Conservation (phyloP, 2,329 filamentous ascomycete species). For the Penicillium digitatum region DNA sequence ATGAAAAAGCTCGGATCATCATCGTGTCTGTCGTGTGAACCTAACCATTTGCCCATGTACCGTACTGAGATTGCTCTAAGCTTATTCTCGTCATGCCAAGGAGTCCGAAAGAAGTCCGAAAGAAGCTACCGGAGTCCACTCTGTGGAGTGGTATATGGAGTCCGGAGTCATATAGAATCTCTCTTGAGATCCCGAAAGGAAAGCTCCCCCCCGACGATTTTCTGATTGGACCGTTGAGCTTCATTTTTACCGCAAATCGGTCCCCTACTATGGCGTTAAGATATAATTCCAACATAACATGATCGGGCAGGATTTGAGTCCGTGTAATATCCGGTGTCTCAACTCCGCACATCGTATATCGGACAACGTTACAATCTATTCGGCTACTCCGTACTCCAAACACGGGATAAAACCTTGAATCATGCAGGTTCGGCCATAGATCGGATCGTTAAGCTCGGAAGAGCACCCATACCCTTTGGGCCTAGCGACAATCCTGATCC, state of each 20-base stretch:
- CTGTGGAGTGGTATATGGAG: neutral
- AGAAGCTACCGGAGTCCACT: neutral
- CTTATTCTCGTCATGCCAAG: neutral
- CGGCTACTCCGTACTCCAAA: too few species aligned
- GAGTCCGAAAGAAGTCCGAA: neutral
- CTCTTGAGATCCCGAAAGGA: neutral
- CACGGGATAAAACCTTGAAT: too few species aligned
- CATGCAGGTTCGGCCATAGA: too few species aligned
- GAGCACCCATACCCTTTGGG: too few species aligned
- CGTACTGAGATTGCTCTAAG: neutral
- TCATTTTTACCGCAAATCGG: neutral
- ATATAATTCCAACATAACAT: neutral
- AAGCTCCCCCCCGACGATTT: neutral
- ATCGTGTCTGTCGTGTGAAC: neutral
- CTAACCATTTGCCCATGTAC: neutral
- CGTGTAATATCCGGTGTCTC: neutral
- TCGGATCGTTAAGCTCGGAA: too few species aligned
- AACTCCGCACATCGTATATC: neutral
- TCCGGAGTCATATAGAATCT: neutral
- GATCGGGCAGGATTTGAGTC: neutral
- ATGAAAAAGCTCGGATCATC: constrained; percentile 1
- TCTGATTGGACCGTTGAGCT: neutral
- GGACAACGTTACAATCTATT: too few species aligned
- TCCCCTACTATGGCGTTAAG: neutral
- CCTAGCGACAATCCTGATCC: too few species aligned